Conservation (phyloP, 1,284 basidiomycete species). For the Peniophora sp. region DNA sequence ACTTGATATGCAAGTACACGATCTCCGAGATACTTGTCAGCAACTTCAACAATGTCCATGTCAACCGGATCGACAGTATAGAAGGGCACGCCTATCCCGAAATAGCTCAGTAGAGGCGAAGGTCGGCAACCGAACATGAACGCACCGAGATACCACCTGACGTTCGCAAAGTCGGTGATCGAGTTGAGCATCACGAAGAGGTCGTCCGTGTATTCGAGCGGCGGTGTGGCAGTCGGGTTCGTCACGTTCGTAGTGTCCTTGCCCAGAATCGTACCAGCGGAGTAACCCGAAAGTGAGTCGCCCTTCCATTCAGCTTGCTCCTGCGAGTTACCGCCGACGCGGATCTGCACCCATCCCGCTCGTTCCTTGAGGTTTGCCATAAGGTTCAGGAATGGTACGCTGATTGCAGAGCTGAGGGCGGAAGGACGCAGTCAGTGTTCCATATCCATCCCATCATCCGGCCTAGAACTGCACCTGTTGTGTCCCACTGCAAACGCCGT, state of each 20-base stretch:
- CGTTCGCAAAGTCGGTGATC: conserved; percentile 27
- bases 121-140: background rate
- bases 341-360: conserved; percentile 45
- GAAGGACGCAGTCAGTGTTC: background rate
- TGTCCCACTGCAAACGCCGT: conserved; percentile 42
- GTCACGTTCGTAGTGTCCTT: conserved; percentile 34
- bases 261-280: conserved; percentile 37
- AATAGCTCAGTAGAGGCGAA: no score
- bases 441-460: background rate
- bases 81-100: conserved; percentile 34
- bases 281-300: conserved; percentile 20
- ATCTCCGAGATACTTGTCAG: conserved; percentile 45
- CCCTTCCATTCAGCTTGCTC: conserved; percentile 50
- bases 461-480: conserved; percentile 36
- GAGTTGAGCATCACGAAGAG: conserved; percentile 34
- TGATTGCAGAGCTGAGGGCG: conserved; percentile 33
- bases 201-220: conserved; percentile 32
- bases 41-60: conserved; percentile 41
- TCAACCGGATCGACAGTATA: conserved; percentile 45
- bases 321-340: conserved; percentile 71
- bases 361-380: conserved; percentile 54
- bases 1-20: conserved; percentile 51
- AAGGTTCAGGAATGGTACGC: conserved; percentile 66
- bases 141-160: conserved; percentile 36
- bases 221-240: conserved; percentile 35